These are phyloP conservation scores for Arthrobotrys conoides DNA, from an alignment of 2,329 filamentous ascomycete species.

Conservation along the genomic window DNA sequence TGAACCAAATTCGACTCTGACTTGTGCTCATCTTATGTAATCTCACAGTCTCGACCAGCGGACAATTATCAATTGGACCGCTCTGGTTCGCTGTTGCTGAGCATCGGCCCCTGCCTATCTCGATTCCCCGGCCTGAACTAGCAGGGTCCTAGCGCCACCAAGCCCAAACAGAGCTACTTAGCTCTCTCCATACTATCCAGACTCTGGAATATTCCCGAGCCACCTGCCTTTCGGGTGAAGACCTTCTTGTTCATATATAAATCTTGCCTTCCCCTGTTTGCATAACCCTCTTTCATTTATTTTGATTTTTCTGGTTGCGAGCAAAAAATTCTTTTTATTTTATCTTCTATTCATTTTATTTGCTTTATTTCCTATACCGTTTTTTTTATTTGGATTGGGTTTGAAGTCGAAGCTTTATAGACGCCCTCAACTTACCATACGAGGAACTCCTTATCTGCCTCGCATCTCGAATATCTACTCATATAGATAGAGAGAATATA, in stretches of 20 bases:
- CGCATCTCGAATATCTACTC: constrained; percentile 1
- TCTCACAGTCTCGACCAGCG: constrained; percentile 36
- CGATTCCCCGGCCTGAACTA: constrained; percentile 29
- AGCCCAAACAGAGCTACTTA: constrained; percentile 30
- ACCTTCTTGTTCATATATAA: constrained; percentile 44
- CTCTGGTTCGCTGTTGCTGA: constrained; percentile 44
- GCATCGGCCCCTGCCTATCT: constrained; percentile 47
- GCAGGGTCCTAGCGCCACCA: constrained; percentile 36
- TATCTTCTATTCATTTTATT: neutral
- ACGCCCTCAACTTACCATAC: neutral
- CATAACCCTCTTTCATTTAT: constrained; percentile 13
- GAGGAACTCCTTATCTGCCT: constrained; percentile 18
- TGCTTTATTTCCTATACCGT: neutral
- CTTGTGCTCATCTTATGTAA: constrained; percentile 42
- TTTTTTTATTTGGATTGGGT: constrained; percentile 8
- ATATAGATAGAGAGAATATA: neutral
- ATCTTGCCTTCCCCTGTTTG: constrained; percentile 34
- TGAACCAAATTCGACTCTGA: neutral
- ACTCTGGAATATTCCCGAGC: constrained; percentile 57
- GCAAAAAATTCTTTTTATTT: constrained; percentile 31
- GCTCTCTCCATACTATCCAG: constrained; percentile 22
- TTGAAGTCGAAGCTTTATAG: constrained; percentile 21
- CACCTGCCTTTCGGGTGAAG: constrained; percentile 52
- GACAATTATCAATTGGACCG: constrained; percentile 51
- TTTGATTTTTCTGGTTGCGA: constrained; percentile 8